Evolutionary conservation across 108 stramenopile genomes (phyloP), one percentile per base, ranked within the genome.

Genomic region (Nitzschia sp.): DNA sequence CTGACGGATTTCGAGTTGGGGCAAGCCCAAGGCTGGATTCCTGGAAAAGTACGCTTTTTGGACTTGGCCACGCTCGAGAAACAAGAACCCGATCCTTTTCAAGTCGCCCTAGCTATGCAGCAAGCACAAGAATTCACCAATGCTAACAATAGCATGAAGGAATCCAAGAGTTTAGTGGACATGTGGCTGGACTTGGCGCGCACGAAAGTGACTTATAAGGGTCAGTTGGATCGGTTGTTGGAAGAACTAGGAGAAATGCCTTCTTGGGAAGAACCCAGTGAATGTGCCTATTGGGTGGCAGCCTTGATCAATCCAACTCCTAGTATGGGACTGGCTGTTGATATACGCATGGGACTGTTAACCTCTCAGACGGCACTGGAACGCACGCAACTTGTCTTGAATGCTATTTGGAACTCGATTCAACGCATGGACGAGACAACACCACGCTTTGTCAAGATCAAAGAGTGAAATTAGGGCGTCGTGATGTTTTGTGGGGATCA

Each of bases 271-370:
- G 54, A 68, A 24, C 54, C 54, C 0, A 54, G 26, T 54, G 54
- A 23, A 0, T 26, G 54, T 54, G 76, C 74, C 1, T n/a, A 82
- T 8, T 85, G 78, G 78, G 78, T 59, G 0, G 81, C 81, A 5
- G 84, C 81, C 8, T 60, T 82, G 3, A 74, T 85, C 21, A 85
- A 85, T 74, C 81, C 81, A 4, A 28, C 82, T 31, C 84, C 84
- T 0, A 33, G 78, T 18, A 35, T 85, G 51, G 81, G 81, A 25
- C 81, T 77, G 4, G 54, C 79, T 17, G 55, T 69, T 24, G 81
- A 82, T 64, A 54, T 85, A 18, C 72, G 84, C 38, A 76, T 76
- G 27, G 70, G 38, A 42, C 13, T 42, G 13, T 42, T 42, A 13
- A 42, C 38, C 9, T 42, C 38, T 13, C 6, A 42, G 6, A 42